Conservation (phyloP, 2,329 filamentous ascomycete genomes). For the Colletotrichum brevisporum region DNA sequence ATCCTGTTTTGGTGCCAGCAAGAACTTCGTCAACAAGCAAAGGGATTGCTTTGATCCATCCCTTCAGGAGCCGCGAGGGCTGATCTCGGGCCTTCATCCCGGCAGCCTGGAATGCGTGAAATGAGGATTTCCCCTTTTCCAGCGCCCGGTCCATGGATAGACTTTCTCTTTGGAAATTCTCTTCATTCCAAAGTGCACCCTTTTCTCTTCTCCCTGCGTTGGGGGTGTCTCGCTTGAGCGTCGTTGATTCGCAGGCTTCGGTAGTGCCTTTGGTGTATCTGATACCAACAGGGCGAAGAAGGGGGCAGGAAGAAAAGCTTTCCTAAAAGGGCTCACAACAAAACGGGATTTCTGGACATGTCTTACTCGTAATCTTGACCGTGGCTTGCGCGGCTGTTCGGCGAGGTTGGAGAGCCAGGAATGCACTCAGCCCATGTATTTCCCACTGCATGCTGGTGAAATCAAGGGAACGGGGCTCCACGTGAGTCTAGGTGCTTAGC, state of each 20-base stretch:
- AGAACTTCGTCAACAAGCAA: background rate
- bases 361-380: background rate
- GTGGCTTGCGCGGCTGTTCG: background rate
- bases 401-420: background rate
- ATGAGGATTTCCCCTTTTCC: background rate
- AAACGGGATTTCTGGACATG: background rate
- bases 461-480: conserved; percentile 9
- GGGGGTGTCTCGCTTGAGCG: background rate
- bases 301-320: no score
- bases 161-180: background rate
- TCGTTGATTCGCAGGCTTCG: background rate
- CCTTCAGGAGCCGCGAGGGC: background rate
- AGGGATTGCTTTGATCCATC: background rate
- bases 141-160: background rate
- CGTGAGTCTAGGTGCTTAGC: conserved; percentile 3
- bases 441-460: conserved; percentile 2
- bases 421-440: conserved; percentile 7
- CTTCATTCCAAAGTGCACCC: background rate
- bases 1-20: conserved; percentile 11
- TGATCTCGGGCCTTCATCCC: background rate
- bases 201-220: background rate
- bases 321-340: background rate
- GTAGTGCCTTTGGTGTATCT: no score
- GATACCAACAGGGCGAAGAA: no score
- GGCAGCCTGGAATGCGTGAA: background rate